Evolutionary conservation across 1,284 basidiomycete species (phyloP).

Genomic region (Pyrrhoderma noxium): DNA sequence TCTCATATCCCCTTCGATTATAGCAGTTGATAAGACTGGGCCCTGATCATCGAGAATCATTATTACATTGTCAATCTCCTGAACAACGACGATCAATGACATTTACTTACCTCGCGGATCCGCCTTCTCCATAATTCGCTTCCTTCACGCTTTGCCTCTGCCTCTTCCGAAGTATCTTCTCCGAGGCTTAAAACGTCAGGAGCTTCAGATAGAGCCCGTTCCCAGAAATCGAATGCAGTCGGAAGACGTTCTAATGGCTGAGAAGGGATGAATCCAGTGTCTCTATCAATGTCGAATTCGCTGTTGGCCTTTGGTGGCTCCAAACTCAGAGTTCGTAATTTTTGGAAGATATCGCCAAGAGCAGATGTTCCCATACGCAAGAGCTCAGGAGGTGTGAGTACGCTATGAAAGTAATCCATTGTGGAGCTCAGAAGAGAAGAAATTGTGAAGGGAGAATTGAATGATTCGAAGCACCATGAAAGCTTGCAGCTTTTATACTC

Average conservation of each 20-base stretch:
- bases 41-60: slow-evolving; percentile 41
- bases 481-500: background rate
- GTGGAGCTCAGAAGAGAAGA: background rate
- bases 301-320: slow-evolving; percentile 17
- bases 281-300: slow-evolving; percentile 73
- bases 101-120: slow-evolving; percentile 51
- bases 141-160: slow-evolving; percentile 40
- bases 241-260: slow-evolving; percentile 56
- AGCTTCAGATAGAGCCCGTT: slow-evolving; percentile 53
- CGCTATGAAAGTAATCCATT: slow-evolving; percentile 27
- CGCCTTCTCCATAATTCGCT: slow-evolving; percentile 62
- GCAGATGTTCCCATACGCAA: slow-evolving; percentile 25
- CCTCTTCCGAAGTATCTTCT: slow-evolving; percentile 45
- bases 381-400: slow-evolving; percentile 33
- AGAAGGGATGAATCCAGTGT: slow-evolving; percentile 84
- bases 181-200: slow-evolving; percentile 54
- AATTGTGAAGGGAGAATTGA: background rate
- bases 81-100: slow-evolving; percentile 4
- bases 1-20: slow-evolving; percentile 47
- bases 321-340: slow-evolving; percentile 16
- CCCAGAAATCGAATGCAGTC: slow-evolving; percentile 63
- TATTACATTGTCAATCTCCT: slow-evolving; percentile 2
- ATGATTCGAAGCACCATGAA: background rate
- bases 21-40: slow-evolving; percentile 53
- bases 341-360: slow-evolving; percentile 25